Evolutionary conservation across 2,329 filamentous ascomycete genomes (phyloP).

Genomic region (Microdochium paspali): DNA sequence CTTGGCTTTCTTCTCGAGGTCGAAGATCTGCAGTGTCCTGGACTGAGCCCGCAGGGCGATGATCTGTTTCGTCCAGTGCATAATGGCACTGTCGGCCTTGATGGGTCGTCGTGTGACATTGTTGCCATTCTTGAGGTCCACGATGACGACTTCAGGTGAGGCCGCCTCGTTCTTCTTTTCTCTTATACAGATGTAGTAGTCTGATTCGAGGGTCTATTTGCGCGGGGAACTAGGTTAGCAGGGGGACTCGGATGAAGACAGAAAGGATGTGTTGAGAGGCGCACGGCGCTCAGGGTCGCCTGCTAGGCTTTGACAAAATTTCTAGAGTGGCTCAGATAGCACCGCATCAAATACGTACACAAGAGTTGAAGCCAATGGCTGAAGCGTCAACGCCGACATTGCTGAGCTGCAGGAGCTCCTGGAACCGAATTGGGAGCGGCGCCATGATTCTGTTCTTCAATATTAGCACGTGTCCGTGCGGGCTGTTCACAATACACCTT

Average conservation of each 20-base stretch:
- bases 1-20: constrained; percentile 86
- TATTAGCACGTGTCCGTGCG: background rate
- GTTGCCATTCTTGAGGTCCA: constrained; percentile 96
- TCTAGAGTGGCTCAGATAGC: too few relatives aligned
- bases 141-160: constrained; percentile 88
- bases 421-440: constrained; percentile 84
- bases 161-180: constrained; percentile 82
- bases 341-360: too few relatives aligned
- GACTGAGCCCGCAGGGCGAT: constrained; percentile 94
- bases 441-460: constrained; percentile 35
- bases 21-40: constrained; percentile 94
- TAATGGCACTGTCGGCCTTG: constrained; percentile 98
- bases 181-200: constrained; percentile 90
- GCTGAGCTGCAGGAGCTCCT: constrained; percentile 69
- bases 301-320: too few relatives aligned
- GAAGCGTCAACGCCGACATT: constrained; percentile 34
- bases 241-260: background rate
- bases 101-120: constrained; percentile 91
- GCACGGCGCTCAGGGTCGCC: too few relatives aligned
- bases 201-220: constrained; percentile 90
- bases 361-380: constrained; percentile 76
- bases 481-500: background rate
- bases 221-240: background rate
- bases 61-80: constrained; percentile 96
- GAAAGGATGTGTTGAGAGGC: background rate